Evolutionary conservation across 495 filamentous ascomycete species (phyloP), one percentile per base, ranked within the genome.

Genomic region (Penicillium odoratum): DNA sequence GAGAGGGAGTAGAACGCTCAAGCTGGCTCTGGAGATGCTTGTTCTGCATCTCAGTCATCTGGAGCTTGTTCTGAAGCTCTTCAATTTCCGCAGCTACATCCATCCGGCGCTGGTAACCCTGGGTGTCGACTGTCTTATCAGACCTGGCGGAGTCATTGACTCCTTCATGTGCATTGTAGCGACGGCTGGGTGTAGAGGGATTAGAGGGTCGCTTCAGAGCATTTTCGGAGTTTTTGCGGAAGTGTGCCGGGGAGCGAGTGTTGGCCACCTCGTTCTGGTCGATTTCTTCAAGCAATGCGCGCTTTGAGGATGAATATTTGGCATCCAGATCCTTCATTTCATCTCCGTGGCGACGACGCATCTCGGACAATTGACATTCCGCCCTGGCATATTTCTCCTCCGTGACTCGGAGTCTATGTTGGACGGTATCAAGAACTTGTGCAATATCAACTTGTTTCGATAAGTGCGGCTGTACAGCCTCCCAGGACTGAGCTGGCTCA

Each of bases 31-130:
- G 90, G 15, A 98, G 83, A 68, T 98, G 93, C 36, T 90, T 86
- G 74, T 96, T 97, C 62, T 93, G 90, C 91, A 98, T 97, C 72
- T 98, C 88, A 7, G 89, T 88, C 75, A 98, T 84, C 64, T 98
- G 93, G 46, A 98, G 83, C 70, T 96, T 92, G 69, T 95, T 98
- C 66, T 97, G 94, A 46, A 96, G 78, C 71, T 95, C 85, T 66
- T 98, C 94, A 8, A 97, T 76, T 66, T 98, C 93, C 10, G 90
- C 85, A 36, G 91, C 93, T 54, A 96, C 76, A 65, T 98, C 94
- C 87, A 96, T 92, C 15, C 88, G 85, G 62, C 88, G 90, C 67
- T 95, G 92, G 73, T 89, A 95, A 59, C 89, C 87, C 48, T 93
- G 81, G 44, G 91, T 93, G 70, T 98, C 94, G 40, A 93, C 88